phyloP scores from a whole-genome alignment of 495 filamentous ascomycete species.

The Aspergillus diversus region DNA sequence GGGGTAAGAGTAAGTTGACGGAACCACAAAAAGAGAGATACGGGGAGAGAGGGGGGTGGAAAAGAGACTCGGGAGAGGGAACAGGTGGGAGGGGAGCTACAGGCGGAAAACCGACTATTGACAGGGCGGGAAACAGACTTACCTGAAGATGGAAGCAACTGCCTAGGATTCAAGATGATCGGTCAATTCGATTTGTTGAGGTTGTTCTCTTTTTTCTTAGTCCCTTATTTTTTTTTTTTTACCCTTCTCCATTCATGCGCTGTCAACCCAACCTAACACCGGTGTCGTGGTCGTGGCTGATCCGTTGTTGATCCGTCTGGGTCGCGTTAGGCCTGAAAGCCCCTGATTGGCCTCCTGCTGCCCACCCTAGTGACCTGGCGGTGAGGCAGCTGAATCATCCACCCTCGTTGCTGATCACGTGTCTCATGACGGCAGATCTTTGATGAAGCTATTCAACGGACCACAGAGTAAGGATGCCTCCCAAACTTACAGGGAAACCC shows the following conservation, averaged over 20 bases:
- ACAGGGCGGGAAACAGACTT: conserved; percentile 18
- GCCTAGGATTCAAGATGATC: conserved; percentile 17
- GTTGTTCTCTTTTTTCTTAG: conserved; percentile 4
- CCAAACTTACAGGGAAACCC: neutral
- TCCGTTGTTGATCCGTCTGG: conserved; percentile 45
- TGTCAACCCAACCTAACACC: conserved; percentile 26
- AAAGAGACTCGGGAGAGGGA: conserved; percentile 30
- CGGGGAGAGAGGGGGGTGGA: conserved; percentile 16
- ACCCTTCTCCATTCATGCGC: conserved; percentile 22
- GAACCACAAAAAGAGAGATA: conserved; percentile 38
- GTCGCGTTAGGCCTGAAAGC: conserved; percentile 36
- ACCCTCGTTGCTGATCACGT: conserved; percentile 27
- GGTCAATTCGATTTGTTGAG: conserved; percentile 30
- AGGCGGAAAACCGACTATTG: conserved; percentile 23
- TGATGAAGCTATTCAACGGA: conserved; percentile 14
- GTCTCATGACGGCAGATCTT: conserved; percentile 19
- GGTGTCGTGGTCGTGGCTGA: conserved; percentile 14
- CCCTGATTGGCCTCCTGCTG: conserved; percentile 38
- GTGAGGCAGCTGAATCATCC: conserved; percentile 31
- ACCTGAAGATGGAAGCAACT: conserved; percentile 35
- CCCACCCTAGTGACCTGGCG: conserved; percentile 23
- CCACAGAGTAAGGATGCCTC: neutral
- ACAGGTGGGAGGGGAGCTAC: conserved; percentile 15
- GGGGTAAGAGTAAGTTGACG: conserved; percentile 38
- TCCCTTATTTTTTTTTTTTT: conserved; percentile 12